A percentile compares a stretch with the other conserved stretches of the same genome.
Evolutionary conservation across 306 rosid genomes (phyloP).

Genomic region (Echinosophora koreensis): DNA sequence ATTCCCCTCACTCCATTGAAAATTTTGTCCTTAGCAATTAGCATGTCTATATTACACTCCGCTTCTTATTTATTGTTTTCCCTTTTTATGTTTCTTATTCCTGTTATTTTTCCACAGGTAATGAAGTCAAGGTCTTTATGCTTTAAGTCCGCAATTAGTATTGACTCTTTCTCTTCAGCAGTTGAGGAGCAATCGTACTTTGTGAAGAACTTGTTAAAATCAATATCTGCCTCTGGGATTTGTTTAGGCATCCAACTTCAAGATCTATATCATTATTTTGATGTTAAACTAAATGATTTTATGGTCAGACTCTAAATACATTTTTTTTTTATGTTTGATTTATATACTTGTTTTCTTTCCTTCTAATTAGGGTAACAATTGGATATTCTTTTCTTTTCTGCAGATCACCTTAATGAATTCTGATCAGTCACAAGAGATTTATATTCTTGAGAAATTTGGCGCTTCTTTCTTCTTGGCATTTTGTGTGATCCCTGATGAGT

Average conservation of each 20-base stretch:
- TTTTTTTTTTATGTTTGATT: slow-evolving; percentile 16
- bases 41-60: not conserved
- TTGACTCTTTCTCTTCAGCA: slow-evolving; percentile 52
- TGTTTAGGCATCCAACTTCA: slow-evolving; percentile 56
- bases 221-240: slow-evolving; percentile 48
- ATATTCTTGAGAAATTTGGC: slow-evolving; percentile 66
- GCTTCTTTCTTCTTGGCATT: slow-evolving; percentile 62
- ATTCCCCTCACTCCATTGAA: not conserved
- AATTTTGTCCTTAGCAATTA: not conserved
- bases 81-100: slow-evolving; percentile 27
- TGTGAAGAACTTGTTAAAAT: slow-evolving; percentile 55
- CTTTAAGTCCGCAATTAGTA: slow-evolving; percentile 54
- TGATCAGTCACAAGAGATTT: slow-evolving; percentile 56
- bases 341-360: slow-evolving; percentile 38
- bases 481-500: slow-evolving; percentile 74
- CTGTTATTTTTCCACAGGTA: slow-evolving; percentile 59
- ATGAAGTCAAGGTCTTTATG: slow-evolving; percentile 61
- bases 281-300: slow-evolving; percentile 70
- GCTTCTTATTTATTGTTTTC: not conserved
- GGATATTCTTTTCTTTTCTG: slow-evolving; percentile 23
- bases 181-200: slow-evolving; percentile 49
- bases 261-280: slow-evolving; percentile 68
- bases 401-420: slow-evolving; percentile 66
- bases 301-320: slow-evolving; percentile 61
- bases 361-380: slow-evolving; percentile 38